These are phyloP conservation scores for Kodamaea laetipori DNA, from an alignment of 805 yeast genomes.

Conservation along the genomic window DNA sequence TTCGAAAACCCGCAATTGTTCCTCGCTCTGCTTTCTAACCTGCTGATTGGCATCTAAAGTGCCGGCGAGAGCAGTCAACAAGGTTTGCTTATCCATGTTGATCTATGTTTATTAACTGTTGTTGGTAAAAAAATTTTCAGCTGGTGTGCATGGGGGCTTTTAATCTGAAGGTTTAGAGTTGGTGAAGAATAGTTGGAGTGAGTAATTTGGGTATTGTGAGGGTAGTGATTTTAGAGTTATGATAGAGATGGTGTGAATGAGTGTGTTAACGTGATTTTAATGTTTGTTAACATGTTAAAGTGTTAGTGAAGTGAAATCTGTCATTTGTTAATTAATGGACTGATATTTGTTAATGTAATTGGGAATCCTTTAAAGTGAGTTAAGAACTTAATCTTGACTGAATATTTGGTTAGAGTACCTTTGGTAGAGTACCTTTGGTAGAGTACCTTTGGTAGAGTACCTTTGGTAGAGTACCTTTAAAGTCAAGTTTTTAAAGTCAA, in stretches of 20 bases:
- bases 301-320: too few species aligned
- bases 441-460: too few species aligned
- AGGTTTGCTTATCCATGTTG: slow-evolving; percentile 51
- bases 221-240: not conserved
- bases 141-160: not conserved
- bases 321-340: too few species aligned
- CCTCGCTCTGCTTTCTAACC: slow-evolving; percentile 55
- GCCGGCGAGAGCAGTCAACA: slow-evolving; percentile 52
- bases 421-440: too few species aligned
- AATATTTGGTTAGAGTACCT: too few species aligned
- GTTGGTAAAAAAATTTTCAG: slow-evolving; percentile 2
- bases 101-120: not conserved
- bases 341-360: too few species aligned
- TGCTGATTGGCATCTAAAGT: slow-evolving; percentile 55
- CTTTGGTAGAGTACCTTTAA: too few species aligned
- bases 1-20: slow-evolving; percentile 51
- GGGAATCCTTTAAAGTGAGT: too few species aligned
- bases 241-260: not conserved
- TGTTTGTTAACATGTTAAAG: too few species aligned
- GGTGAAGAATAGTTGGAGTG: not conserved
- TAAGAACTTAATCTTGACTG: too few species aligned
- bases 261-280: too few species aligned
- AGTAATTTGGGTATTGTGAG: not conserved
- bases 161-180: not conserved
- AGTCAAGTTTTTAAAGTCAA: too few species aligned